A percentile compares a stretch with the other conserved stretches of the same genome.
Evolutionary conservation across 495 filamentous ascomycete genomes (phyloP).

Genomic region (Haplographium delicatum): DNA sequence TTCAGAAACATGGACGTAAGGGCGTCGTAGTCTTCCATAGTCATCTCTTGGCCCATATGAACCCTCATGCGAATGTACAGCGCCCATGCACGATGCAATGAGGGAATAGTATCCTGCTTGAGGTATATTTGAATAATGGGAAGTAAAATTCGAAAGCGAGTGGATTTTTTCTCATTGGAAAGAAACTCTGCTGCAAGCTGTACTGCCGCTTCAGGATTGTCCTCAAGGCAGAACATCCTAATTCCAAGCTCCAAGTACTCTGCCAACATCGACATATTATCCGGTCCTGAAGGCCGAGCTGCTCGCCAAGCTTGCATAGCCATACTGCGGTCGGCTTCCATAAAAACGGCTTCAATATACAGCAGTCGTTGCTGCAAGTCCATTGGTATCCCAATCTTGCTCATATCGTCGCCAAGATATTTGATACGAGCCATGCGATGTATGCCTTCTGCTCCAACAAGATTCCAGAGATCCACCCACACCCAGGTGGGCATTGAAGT

Average conservation of each 20-base stretch:
- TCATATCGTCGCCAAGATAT: conserved; percentile 56
- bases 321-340: conserved; percentile 49
- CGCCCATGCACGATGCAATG: conserved; percentile 52
- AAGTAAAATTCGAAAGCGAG: conserved; percentile 54
- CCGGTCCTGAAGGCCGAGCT: conserved; percentile 17
- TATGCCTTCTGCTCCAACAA: conserved; percentile 40
- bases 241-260: conserved; percentile 66
- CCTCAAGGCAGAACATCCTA: conserved; percentile 55
- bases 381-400: conserved; percentile 46
- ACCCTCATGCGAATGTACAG: conserved; percentile 58
- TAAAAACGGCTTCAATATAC: conserved; percentile 59
- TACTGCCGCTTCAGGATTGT: conserved; percentile 58
- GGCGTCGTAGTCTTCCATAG: conserved; percentile 69
- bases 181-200: conserved; percentile 56
- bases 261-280: conserved; percentile 29
- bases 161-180: conserved; percentile 38
- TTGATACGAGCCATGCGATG: conserved; percentile 56
- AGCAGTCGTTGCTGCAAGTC: conserved; percentile 52
- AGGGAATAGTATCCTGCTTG: conserved; percentile 30
- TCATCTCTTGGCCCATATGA: conserved; percentile 55
- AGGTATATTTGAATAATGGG: conserved; percentile 55
- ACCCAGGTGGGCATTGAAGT: conserved; percentile 44
- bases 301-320: conserved; percentile 62
- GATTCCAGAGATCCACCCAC: conserved; percentile 54
- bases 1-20: conserved; percentile 59